Conservation (phyloP, 148 eudicot species). For the Agrostemma githago region DNA sequence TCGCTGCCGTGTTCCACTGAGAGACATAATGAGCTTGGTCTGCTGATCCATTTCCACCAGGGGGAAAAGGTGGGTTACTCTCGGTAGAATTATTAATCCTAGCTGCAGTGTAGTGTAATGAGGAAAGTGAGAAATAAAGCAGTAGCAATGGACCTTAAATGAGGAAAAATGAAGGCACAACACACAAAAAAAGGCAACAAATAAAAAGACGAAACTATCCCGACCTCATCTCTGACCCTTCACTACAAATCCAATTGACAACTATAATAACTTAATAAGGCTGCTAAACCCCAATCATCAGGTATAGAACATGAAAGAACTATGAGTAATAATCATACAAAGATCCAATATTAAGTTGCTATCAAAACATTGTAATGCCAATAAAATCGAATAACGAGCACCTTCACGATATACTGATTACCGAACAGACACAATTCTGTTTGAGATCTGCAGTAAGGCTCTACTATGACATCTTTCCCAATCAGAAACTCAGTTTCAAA, state of each 20-base stretch:
- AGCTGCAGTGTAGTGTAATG: slow-evolving; percentile 32
- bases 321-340: background rate
- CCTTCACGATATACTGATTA: background rate
- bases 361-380: background rate
- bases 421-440: background rate
- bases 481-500: background rate
- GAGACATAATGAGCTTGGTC: slow-evolving; percentile 45
- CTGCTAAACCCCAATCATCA: background rate
- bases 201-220: background rate
- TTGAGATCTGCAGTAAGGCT: background rate
- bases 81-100: slow-evolving; percentile 47
- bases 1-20: slow-evolving; percentile 51
- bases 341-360: background rate
- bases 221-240: background rate
- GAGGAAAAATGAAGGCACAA: slow-evolving; percentile 4
- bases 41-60: slow-evolving; percentile 45
- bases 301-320: background rate
- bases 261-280: background rate
- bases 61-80: slow-evolving; percentile 44
- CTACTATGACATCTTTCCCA: background rate
- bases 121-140: background rate
- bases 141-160: slow-evolving; percentile 1
- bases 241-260: background rate
- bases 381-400: background rate
- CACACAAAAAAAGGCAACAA: too few relatives aligned